A percentile compares a stretch with the other conserved stretches of the same genome.
Evolutionary conservation across 2,329 filamentous ascomycete genomes (phyloP).

Genomic region (Colletotrichum sansevieriae): DNA sequence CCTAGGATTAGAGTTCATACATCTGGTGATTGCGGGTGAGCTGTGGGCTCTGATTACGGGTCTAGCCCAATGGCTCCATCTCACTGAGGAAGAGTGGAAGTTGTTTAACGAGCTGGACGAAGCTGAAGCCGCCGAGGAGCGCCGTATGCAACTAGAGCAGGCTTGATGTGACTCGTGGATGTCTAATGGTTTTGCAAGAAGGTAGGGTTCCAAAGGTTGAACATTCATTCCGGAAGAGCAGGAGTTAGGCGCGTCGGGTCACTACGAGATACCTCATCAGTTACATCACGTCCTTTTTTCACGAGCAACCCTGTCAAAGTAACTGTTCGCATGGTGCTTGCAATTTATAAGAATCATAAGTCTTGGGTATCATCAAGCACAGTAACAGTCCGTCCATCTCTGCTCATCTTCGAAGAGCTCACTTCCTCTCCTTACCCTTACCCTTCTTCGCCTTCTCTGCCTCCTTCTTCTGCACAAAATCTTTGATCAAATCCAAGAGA

Average conservation of each 20-base stretch:
- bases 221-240: neutral
- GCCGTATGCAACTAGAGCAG: slow-evolving; percentile 19
- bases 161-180: neutral
- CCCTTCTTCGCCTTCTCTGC: slow-evolving; percentile 52
- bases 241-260: slow-evolving; percentile 10
- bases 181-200: neutral
- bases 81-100: slow-evolving; percentile 58
- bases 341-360: slow-evolving; percentile 6
- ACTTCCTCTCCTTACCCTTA: slow-evolving; percentile 32
- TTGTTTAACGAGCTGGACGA: slow-evolving; percentile 49
- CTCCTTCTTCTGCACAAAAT: slow-evolving; percentile 73
- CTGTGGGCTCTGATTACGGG: slow-evolving; percentile 59
- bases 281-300: neutral
- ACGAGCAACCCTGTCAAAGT: too few relatives aligned
- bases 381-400: neutral
- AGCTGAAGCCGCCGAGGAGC: slow-evolving; percentile 41
- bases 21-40: slow-evolving; percentile 59
- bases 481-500: slow-evolving; percentile 79
- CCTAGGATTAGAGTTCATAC: slow-evolving; percentile 59
- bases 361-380: slow-evolving; percentile 30
- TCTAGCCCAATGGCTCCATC: slow-evolving; percentile 55
- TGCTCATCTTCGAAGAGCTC: neutral
- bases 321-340: neutral
- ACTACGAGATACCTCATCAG: slow-evolving; percentile 21
- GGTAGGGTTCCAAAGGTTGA: neutral